phyloP scores from a whole-genome alignment of 2,329 filamentous ascomycete species.

The Fusarium secorum region DNA sequence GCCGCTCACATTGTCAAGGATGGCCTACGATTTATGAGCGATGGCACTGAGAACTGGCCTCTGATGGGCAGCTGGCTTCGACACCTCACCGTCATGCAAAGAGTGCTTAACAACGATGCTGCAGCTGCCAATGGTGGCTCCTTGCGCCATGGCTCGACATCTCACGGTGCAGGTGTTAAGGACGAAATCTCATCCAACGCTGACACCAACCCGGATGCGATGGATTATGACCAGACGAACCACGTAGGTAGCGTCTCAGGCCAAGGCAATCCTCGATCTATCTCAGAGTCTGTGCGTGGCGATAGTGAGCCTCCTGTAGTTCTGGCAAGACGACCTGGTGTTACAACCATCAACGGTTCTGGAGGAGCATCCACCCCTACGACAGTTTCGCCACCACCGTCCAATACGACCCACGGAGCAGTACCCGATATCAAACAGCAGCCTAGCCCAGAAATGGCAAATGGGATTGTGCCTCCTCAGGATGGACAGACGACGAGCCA shows the following conservation, averaged over 20 bases:
- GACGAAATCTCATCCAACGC: conserved; percentile 64
- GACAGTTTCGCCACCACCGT: conserved; percentile 54
- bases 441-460: conserved; percentile 45
- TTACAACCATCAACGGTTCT: conserved; percentile 67
- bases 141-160: conserved; percentile 47
- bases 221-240: conserved; percentile 63
- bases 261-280: conserved; percentile 47
- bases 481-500: conserved; percentile 49
- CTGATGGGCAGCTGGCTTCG: conserved; percentile 67
- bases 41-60: conserved; percentile 67
- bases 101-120: conserved; percentile 64
- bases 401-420: conserved; percentile 33
- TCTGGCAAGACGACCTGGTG: conserved; percentile 58
- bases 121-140: conserved; percentile 42
- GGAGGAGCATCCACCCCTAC: conserved; percentile 58
- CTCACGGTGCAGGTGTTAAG: conserved; percentile 52
- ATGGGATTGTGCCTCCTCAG: conserved; percentile 44
- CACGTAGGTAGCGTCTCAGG: conserved; percentile 32
- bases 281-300: conserved; percentile 54
- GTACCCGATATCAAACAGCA: conserved; percentile 51
- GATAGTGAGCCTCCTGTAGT: conserved; percentile 63
- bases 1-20: conserved; percentile 65
- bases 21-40: conserved; percentile 65
- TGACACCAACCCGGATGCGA: conserved; percentile 62
- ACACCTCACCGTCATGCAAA: conserved; percentile 68